Conservation (phyloP, 768 basidiomycete genomes). For the Termitomyces sp. region DNA sequence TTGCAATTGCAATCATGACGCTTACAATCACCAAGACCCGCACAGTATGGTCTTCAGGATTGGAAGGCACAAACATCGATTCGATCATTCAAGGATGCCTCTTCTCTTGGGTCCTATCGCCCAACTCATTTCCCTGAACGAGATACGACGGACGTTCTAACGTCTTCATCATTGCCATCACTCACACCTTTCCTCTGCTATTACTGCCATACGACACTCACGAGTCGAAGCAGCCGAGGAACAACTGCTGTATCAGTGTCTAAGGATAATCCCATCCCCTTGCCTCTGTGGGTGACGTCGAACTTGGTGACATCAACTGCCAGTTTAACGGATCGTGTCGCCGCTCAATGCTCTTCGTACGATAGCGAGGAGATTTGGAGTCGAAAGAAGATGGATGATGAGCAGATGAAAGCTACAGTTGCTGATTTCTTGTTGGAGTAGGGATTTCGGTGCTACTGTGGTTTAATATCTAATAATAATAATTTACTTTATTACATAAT, state of each 20-base stretch:
- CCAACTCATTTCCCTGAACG: slow-evolving; percentile 13
- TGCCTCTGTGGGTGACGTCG: slow-evolving; percentile 37
- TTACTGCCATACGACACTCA: slow-evolving; percentile 55
- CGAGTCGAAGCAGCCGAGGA: slow-evolving; percentile 49
- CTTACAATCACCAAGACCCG: slow-evolving; percentile 42
- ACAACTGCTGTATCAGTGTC: slow-evolving; percentile 17
- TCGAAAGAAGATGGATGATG: slow-evolving; percentile 25
- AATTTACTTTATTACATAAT: slow-evolving; percentile 11
- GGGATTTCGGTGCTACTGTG: too few species aligned
- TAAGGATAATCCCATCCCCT: slow-evolving; percentile 18
- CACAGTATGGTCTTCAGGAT: slow-evolving; percentile 60
- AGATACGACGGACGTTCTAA: not conserved
- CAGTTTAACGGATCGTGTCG: not conserved
- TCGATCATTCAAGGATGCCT: slow-evolving; percentile 43
- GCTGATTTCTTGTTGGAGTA: slow-evolving; percentile 38
- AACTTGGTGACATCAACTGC: slow-evolving; percentile 6
- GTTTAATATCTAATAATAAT: not conserved
- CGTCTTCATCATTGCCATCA: slow-evolving; percentile 15
- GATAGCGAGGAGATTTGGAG: slow-evolving; percentile 29
- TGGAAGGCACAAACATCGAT: slow-evolving; percentile 80
- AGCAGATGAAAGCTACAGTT: slow-evolving; percentile 36
- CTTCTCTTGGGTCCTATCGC: slow-evolving; percentile 27
- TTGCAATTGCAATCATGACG: not conserved
- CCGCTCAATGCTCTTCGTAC: not conserved
- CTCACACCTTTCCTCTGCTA: slow-evolving; percentile 50